Evolutionary conservation across 768 basidiomycete genomes (phyloP).

Genomic region (Suillus subalutaceus): DNA sequence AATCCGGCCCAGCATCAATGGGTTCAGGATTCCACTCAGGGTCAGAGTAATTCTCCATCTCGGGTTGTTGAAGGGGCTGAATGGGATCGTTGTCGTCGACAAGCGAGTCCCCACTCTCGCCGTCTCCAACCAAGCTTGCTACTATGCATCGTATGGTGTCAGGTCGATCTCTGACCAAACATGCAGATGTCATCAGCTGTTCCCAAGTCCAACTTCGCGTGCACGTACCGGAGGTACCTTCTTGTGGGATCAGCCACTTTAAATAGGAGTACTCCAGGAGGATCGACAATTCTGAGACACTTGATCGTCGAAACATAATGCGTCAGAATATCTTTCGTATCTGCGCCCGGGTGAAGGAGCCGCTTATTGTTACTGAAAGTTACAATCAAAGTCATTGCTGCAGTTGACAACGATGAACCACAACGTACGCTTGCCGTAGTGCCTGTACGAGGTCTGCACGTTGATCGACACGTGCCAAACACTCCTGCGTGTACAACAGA

Average conservation of each 20-base stretch:
- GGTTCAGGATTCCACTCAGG: conserved; percentile 97
- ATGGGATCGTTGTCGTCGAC: conserved; percentile 85
- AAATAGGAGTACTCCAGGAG: conserved; percentile 89
- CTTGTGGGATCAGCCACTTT: conserved; percentile 94
- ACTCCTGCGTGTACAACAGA: conserved; percentile 51
- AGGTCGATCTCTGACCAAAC: conserved; percentile 64
- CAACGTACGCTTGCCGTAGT: conserved; percentile 73
- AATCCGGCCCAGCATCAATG: conserved; percentile 94
- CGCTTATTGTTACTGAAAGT: conserved; percentile 74
- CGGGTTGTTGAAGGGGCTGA: conserved; percentile 70
- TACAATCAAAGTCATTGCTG: conserved; percentile 10
- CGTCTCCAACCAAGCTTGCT: conserved; percentile 85
- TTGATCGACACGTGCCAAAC: conserved; percentile 79
- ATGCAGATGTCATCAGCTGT: conserved; percentile 8
- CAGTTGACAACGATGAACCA: background rate
- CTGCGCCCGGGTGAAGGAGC: conserved; percentile 93
- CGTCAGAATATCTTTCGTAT: conserved; percentile 85
- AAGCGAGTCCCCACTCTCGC: conserved; percentile 77
- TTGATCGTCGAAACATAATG: conserved; percentile 94
- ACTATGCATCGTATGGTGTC: conserved; percentile 97
- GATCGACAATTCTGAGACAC: conserved; percentile 88
- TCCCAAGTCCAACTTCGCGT: background rate
- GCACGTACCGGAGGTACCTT: conserved; percentile 74
- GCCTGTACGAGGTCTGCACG: conserved; percentile 74
- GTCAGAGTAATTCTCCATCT: conserved; percentile 87